Evolutionary conservation across 495 filamentous ascomycete genomes (phyloP), one percentile per base, ranked within the genome.

Genomic region (Oidiodendron maius): DNA sequence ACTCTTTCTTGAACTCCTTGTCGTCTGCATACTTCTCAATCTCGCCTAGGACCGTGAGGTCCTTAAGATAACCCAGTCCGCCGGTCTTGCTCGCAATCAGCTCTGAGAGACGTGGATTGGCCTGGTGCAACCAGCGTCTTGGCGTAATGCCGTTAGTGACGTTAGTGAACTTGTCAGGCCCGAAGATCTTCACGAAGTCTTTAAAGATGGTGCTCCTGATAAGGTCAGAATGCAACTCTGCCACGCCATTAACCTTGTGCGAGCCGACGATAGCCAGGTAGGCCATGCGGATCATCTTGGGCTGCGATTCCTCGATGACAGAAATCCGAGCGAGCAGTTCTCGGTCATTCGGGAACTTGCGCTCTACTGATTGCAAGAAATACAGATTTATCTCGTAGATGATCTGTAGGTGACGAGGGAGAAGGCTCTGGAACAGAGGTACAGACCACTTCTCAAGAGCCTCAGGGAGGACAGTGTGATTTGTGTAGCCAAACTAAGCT

Each of bases 191-290:
- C 34, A 98, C 91, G 60, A 98, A 98, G 67, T 97, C 94, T 67
- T 90, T 97, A 80, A 98, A 97, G 51, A 98, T 90, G n/a, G 93
- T 98, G 3, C 90, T 91, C 70, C 89, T 88, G 69, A 98, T 90
- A 18, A 98, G 75, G 60, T 98, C 93, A 3, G 93, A 98, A 66
- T 98, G 93, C 46, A 98, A 71, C 66, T 97, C 93, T 18, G 93
- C 93, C 22, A 98, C 93, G 60, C 93, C 93, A 59, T 98, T 98
- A 67, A 98, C 93, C 67, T 97, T 97, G 76, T 98, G 93, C 18
- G 93, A 97, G 23, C 94, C 93, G 60, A 98, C 91, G 52, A 96
- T 85, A 16, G 93, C 93, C 36, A 98, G 69, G 64, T 78, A 91
- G 0, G 94, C 93, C 93, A 98, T 98, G 58, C 91, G 84, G 44